Evolutionary conservation across 768 basidiomycete species (phyloP).

Genomic region (Nevesoporus exiguus): DNA sequence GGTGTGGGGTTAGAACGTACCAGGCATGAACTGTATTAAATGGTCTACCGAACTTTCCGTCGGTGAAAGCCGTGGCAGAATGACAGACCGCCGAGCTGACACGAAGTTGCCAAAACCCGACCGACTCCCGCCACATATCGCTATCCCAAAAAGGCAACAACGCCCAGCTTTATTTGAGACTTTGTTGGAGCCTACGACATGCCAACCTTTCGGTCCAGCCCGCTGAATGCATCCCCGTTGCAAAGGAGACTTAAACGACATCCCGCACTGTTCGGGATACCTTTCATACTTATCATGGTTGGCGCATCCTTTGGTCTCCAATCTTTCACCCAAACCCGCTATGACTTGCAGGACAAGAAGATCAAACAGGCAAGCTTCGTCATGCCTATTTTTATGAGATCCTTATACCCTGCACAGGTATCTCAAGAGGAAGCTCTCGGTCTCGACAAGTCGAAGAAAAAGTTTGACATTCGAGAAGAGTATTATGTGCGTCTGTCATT

Average conservation of each 20-base stretch:
- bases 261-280: conserved; percentile 78
- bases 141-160: conserved; percentile 17
- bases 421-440: conserved; percentile 76
- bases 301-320: conserved; percentile 81
- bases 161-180: not conserved
- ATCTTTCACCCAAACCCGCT: conserved; percentile 83
- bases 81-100: conserved; percentile 1
- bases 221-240: conserved; percentile 20
- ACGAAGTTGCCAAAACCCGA: not conserved
- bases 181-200: conserved; percentile 26
- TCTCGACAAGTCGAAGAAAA: conserved; percentile 65
- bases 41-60: not conserved
- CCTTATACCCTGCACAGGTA: conserved; percentile 40
- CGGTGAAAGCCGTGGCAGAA: conserved; percentile 15
- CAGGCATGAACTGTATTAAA: conserved; percentile 17
- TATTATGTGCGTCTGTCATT: conserved; percentile 73
- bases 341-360: conserved; percentile 83
- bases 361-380: conserved; percentile 57
- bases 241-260: conserved; percentile 50
- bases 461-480: conserved; percentile 91
- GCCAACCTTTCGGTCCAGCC: conserved; percentile 50
- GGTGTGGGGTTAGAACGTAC: conserved; percentile 10
- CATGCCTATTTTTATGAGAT: not conserved
- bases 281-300: conserved; percentile 84
- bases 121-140: not conserved